Percentiles rank a stretch among this genome's conserved stretches.
phyloP scores from a whole-genome alignment of 768 basidiomycete species.

The Suillus ampliporus region DNA sequence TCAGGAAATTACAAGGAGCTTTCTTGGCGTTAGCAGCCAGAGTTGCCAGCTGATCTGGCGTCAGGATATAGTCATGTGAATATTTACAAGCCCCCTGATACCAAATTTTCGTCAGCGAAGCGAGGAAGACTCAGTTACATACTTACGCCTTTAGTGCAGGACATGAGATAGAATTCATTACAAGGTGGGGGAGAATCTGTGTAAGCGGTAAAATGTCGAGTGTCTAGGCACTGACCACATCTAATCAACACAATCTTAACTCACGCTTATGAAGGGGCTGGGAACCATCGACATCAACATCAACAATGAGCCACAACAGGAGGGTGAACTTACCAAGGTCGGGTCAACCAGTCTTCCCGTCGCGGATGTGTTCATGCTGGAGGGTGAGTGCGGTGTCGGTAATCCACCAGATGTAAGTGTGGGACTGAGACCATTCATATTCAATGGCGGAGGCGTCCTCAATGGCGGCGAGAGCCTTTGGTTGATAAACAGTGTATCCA shows the following conservation, averaged over 20 bases:
- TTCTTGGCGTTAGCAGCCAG: conserved; percentile 82
- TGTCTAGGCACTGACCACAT: conserved; percentile 8
- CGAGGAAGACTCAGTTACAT: background rate
- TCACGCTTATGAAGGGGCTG: conserved; percentile 82
- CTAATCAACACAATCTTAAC: conserved; percentile 33
- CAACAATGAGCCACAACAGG: conserved; percentile 13
- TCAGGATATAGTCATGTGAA: conserved; percentile 79
- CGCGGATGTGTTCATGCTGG: conserved; percentile 36
- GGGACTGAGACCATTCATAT: conserved; percentile 45
- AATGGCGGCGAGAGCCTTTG: conserved; percentile 32
- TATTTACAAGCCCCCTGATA: conserved; percentile 75
- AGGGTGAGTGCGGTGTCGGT: conserved; percentile 69
- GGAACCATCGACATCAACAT: conserved; percentile 13
- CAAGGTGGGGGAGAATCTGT: conserved; percentile 87
- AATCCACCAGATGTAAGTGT: conserved; percentile 62
- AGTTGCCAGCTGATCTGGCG: conserved; percentile 71
- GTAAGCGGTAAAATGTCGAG: conserved; percentile 18
- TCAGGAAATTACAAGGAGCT: conserved; percentile 84
- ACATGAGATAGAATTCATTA: conserved; percentile 85
- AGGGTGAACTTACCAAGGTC: conserved; percentile 52
- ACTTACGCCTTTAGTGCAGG: conserved; percentile 77
- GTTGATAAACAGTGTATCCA: conserved; percentile 56
- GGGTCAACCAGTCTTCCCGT: conserved; percentile 59
- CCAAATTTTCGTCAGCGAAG: conserved; percentile 20
- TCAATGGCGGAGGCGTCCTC: conserved; percentile 54